Evolutionary conservation across 75 land plant genomes (phyloP), one percentile per base, ranked within the genome.

Genomic region (Selaginella moellendorffii): DNA sequence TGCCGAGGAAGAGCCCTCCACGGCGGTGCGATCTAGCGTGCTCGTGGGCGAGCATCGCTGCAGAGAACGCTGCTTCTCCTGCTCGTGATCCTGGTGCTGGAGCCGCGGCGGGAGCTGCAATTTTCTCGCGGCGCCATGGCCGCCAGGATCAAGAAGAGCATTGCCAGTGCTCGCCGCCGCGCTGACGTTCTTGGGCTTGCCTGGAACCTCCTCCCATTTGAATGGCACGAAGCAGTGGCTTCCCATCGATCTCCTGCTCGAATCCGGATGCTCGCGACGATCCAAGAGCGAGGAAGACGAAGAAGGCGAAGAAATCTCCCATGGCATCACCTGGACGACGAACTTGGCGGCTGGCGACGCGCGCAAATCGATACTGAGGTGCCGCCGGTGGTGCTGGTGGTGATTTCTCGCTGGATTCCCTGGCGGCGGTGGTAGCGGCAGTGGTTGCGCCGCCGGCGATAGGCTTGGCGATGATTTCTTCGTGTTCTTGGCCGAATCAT

Each of bases 161-260:
- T n/a, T n/a, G 46, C 10, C 46, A 14, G 46, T 36, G 46, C 5
- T 5, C 46, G 10, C 46, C 10, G 5, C 14, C 46, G 5, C 46
- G 10, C 46, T 14, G 46, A 5, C 14, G 46, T 14, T 36, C 46
- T 68, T 68, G 0, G 70, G 70, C 29, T 30, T 29, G 0, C 70
- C 70, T 0, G 70, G 70, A 0, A 18, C 66, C 23, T 68, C 70
- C n/a, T 68, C 70, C 70, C 70, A 68, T 17, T 29, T 14, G 52
- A 68, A 68, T 1, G 70, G 70, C 28, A 68, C 70, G 46, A 5
- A 36, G 46, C 46, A 36, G 46, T 36, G 46, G 46, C 46, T 36
- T 36, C 46, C 46, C 46, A 36, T 36, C 5, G 10, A 5, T 5
- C 10, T 14, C 46, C 46, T 36, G 10, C 10, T 5, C 5, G 10